Evolutionary conservation across 345 rosid genomes (phyloP), one percentile per base, ranked within the genome.

Genomic region (Pelargonium nanum): DNA sequence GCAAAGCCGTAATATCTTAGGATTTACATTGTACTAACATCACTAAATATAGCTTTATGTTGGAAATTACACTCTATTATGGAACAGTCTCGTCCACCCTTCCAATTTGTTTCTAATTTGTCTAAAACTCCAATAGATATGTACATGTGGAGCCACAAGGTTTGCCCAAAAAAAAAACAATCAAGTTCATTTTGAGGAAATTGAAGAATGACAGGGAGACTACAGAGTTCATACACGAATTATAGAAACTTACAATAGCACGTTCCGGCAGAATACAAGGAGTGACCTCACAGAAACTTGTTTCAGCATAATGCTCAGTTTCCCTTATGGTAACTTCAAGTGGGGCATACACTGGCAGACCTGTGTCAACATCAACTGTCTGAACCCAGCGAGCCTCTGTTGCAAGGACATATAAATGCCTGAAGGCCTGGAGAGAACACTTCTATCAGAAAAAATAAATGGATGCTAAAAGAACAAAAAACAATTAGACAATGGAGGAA

Each of bases 261-360:
- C 97, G 99, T 76, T 92, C 96, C 9, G 97, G 99, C 68, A 92
- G 80, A 82, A 87, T 82, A 75, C 95, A 92, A 6, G 99, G 99
- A 24, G 94, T 87, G 69, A 92, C 78, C 70, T 87, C 97, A 74
- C 84, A 81, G 76, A 75, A 89, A 51, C 84, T 85, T 74, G 99
- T 87, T 77, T 89, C 97, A 23, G 89, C 75, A 75, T 93, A 93
- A 70, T 78, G 81, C 59, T 89, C 88, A 24, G 89, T 93, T 77
- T 87, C 97, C 71, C 67, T 77, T 30, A 85, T 70, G 17, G 94
- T 85, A 63, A 93, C 80, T 74, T 89, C 99, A 68, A 93, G 73
- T 60, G 99, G 98, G 30, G 85, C 89, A 72, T 87, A 93, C 44
- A 93, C 99, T 57, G 97, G 95, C 25, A 85, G 79, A 73, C 97